These are phyloP conservation scores for Aspergillus asperescens DNA, from an alignment of 495 filamentous ascomycete species.

Conservation along the genomic window DNA sequence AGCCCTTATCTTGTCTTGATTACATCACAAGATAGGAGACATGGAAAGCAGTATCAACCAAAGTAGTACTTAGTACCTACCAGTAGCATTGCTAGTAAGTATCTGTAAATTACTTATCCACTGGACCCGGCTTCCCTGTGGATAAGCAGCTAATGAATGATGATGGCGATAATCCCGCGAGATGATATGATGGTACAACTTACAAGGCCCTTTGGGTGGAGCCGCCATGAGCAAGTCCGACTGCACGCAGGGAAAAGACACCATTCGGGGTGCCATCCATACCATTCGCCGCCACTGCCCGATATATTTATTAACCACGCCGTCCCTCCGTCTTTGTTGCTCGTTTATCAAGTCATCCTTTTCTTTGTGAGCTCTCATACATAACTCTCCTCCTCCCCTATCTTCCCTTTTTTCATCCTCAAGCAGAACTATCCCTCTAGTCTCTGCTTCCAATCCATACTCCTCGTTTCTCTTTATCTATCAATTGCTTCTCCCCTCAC, in stretches of 20 bases:
- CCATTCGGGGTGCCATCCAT: neutral
- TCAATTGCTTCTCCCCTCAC: slow-evolving; percentile 24
- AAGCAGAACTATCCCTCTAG: neutral
- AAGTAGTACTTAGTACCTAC: too few species aligned
- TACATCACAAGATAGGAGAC: neutral
- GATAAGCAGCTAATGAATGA: slow-evolving; percentile 12
- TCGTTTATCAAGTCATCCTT: neutral
- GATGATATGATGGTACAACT: slow-evolving; percentile 37
- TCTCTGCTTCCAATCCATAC: slow-evolving; percentile 7
- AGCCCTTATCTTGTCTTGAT: too few species aligned
- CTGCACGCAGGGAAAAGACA: slow-evolving; percentile 13
- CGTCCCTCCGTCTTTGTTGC: neutral
- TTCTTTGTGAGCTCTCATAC: neutral
- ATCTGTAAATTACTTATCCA: neutral
- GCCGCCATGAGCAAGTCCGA: slow-evolving; percentile 16
- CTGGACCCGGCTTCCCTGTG: neutral
- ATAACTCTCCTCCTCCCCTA: neutral
- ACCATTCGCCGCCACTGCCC: slow-evolving; percentile 17
- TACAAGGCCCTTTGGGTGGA: slow-evolving; percentile 27
- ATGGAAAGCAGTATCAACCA: neutral
- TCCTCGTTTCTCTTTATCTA: neutral
- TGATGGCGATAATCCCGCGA: slow-evolving; percentile 44
- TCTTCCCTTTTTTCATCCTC: slow-evolving; percentile 8
- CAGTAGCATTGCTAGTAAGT: too few species aligned
- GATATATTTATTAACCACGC: slow-evolving; percentile 10